These are phyloP conservation scores for Yarrowia deformans DNA, from an alignment of 805 yeast genomes.

Conservation along the genomic window DNA sequence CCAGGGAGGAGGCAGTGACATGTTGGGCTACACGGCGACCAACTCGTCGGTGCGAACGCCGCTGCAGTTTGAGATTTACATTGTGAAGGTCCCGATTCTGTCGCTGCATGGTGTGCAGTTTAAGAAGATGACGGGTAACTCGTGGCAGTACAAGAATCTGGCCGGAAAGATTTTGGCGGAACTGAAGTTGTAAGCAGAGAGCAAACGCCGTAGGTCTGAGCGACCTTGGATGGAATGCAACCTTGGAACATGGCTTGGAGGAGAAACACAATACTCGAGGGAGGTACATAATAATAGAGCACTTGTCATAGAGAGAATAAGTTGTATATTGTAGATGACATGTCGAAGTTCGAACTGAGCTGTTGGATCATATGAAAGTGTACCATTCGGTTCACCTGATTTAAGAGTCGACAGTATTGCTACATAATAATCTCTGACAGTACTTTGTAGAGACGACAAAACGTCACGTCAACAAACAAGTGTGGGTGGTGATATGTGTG, in stretches of 20 bases:
- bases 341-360: too few relatives aligned
- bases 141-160: slow-evolving; percentile 91
- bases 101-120: slow-evolving; percentile 93
- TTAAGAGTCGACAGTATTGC: too few relatives aligned
- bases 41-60: slow-evolving; percentile 57
- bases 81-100: slow-evolving; percentile 89
- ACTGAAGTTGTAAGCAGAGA: slow-evolving; percentile 60
- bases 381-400: too few relatives aligned
- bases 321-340: neutral
- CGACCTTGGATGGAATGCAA: too few relatives aligned
- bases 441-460: too few relatives aligned
- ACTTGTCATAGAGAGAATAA: slow-evolving; percentile 11
- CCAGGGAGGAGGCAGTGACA: slow-evolving; percentile 50
- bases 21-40: slow-evolving; percentile 48
- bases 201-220: too few relatives aligned
- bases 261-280: slow-evolving; percentile 2
- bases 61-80: slow-evolving; percentile 85
- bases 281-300: slow-evolving; percentile 31
- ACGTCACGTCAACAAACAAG: too few relatives aligned
- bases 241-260: neutral
- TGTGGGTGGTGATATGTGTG: too few relatives aligned
- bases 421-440: too few relatives aligned
- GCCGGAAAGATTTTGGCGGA: slow-evolving; percentile 84
- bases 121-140: slow-evolving; percentile 90
- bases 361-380: too few relatives aligned